phyloP scores from a whole-genome alignment of 768 basidiomycete genomes.

The Hebeloma cylindrosporum region DNA sequence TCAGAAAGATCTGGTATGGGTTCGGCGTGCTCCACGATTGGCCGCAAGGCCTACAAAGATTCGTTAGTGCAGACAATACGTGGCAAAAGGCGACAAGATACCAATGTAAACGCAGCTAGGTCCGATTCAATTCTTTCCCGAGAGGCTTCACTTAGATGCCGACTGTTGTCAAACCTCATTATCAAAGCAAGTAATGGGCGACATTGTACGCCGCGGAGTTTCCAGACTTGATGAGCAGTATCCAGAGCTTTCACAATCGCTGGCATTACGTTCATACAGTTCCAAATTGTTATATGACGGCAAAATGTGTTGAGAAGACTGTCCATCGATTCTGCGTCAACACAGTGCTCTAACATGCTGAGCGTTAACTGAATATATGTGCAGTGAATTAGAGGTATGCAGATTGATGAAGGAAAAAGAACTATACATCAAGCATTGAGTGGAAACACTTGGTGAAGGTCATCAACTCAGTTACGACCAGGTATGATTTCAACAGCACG shows the following conservation, averaged over 20 bases:
- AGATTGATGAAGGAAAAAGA: neutral
- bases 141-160: conserved; percentile 51
- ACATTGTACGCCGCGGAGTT: conserved; percentile 62
- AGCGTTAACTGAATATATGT: conserved; percentile 45
- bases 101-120: conserved; percentile 59
- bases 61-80: neutral
- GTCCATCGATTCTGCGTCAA: conserved; percentile 51
- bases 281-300: conserved; percentile 73
- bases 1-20: conserved; percentile 57
- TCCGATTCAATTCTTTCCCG: conserved; percentile 64
- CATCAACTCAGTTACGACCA: conserved; percentile 59
- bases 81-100: conserved; percentile 30
- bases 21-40: conserved; percentile 38
- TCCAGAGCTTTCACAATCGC: conserved; percentile 60
- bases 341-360: conserved; percentile 51
- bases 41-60: conserved; percentile 46
- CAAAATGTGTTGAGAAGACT: conserved; percentile 72
- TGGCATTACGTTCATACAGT: conserved; percentile 65
- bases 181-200: conserved; percentile 63
- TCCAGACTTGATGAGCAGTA: conserved; percentile 61
- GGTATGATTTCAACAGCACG: conserved; percentile 53
- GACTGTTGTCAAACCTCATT: conserved; percentile 62
- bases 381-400: conserved; percentile 10
- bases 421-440: conserved; percentile 66
- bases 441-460: conserved; percentile 62